Base-by-base conservation (phyloP, 176 grass and related monocot genomes). In the Avena eriantha region DNA sequence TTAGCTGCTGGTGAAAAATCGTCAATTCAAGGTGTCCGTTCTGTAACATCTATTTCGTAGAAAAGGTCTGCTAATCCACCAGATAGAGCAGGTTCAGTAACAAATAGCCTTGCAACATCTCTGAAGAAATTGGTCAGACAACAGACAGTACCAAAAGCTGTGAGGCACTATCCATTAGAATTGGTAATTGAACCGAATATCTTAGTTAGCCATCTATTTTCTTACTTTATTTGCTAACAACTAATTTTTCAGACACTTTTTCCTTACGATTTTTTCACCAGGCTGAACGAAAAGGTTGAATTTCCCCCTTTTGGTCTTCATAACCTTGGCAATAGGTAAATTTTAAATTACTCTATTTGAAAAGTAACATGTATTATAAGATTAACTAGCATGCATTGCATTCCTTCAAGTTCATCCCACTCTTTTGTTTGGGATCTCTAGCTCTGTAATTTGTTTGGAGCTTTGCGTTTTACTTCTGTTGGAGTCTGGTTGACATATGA, bases 291-390 rank as follows among this genome's bases (percentile, higher is more conserved):
- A 39, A 93, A 92, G 84, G 83, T 90, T 83, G 94, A 93, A 57
- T 84, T 97, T 87, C 80, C 6, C 14, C 97, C 94, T 45, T 97
- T 95, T 89, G 97, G 97, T 82, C 92, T 99, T 74, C 88, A 73
- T 84, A 99, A 99, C 76, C 87, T 93, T 74, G 97, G 97, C 67
- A 99, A 99, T 73, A 99, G 97, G 97, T 99, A 97, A 83, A 54
- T 50, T 65, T 0, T 80, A 26, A 35, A 80, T 79, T 60, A 64
- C 36, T 53, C 4, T 76, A 67, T 87, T 41, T 39, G 24, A 60
- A 59, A 55, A 72, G 16, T 78, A 75, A 70, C 18, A 89, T 35
- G 47, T 35, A 39, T 87, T 67, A 24, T 29, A 68, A 35, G 35
- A 73, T 54, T 43, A 84, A 83, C 17, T 89, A 17, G 55, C 21